Evolutionary conservation across 2,329 filamentous ascomycete species (phyloP).

Genomic region (Sphaerulina populicola): DNA sequence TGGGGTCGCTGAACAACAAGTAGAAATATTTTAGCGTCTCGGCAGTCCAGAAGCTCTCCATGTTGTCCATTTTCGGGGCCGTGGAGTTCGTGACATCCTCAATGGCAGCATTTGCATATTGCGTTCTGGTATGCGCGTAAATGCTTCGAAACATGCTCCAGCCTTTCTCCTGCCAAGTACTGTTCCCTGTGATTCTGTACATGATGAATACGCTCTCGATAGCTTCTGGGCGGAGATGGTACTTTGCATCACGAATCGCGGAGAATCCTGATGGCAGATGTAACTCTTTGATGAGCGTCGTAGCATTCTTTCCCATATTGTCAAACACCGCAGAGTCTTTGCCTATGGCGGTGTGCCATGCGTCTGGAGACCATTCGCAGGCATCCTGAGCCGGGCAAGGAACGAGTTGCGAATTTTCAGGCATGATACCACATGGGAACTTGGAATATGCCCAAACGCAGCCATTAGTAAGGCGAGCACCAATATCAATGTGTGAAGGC

Average conservation of each 20-base stretch:
- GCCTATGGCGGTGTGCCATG: constrained; percentile 37
- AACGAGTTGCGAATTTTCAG: constrained; percentile 49
- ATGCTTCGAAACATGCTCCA: constrained; percentile 67
- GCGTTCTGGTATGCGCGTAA: constrained; percentile 52
- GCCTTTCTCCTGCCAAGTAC: constrained; percentile 57
- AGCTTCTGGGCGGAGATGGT: constrained; percentile 65
- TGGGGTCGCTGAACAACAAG: constrained; percentile 52
- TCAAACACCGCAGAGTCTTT: constrained; percentile 23
- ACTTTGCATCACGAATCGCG: constrained; percentile 48
- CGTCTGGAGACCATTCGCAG: constrained; percentile 42
- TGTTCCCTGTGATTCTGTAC: constrained; percentile 63
- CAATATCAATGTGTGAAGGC: constrained; percentile 48
- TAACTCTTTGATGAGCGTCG: constrained; percentile 35
- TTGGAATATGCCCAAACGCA: constrained; percentile 56
- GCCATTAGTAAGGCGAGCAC: constrained; percentile 52
- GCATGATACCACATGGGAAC: constrained; percentile 53
- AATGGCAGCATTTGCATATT: constrained; percentile 57
- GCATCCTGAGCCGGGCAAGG: constrained; percentile 38
- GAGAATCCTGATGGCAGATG: constrained; percentile 50
- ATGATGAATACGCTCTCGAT: constrained; percentile 75
- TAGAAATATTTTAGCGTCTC: constrained; percentile 63
- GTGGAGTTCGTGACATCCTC: constrained; percentile 52
- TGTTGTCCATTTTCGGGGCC: constrained; percentile 47
- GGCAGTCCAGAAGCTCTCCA: constrained; percentile 70
- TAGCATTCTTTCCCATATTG: constrained; percentile 22